Evolutionary conservation across 2,329 filamentous ascomycete genomes (phyloP).

Genomic region (Xylariomycetidae sp.): DNA sequence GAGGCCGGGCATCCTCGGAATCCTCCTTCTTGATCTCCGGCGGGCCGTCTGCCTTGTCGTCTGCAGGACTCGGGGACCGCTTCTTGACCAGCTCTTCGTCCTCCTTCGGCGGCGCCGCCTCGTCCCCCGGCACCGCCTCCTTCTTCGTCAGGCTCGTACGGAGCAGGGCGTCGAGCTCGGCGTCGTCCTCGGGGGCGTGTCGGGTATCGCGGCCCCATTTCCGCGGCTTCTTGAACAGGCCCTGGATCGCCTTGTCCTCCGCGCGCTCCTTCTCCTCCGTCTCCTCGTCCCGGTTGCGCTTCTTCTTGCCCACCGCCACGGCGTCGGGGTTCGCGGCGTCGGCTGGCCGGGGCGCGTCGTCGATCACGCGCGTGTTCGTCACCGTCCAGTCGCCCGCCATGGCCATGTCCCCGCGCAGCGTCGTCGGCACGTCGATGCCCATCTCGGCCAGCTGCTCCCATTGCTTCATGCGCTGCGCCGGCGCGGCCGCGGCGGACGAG

Average conservation of each 20-base stretch:
- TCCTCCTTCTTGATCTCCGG: constrained; percentile 37
- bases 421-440: constrained; percentile 77
- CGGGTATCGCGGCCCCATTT: constrained; percentile 49
- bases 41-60: constrained; percentile 19
- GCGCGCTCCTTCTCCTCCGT: constrained; percentile 54
- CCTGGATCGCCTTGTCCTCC: constrained; percentile 51
- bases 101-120: constrained; percentile 1
- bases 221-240: constrained; percentile 53
- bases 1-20: constrained; percentile 16
- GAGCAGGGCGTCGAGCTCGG: constrained; percentile 58
- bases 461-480: constrained; percentile 72
- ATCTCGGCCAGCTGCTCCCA: constrained; percentile 81
- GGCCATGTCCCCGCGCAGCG: constrained; percentile 73
- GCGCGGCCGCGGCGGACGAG: constrained; percentile 25
- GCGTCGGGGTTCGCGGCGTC: constrained; percentile 37
- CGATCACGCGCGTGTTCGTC: constrained; percentile 55
- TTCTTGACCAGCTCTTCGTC: neutral
- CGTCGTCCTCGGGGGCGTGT: constrained; percentile 41
- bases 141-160: constrained; percentile 28
- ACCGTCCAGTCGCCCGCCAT: constrained; percentile 85
- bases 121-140: constrained; percentile 23
- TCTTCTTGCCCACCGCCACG: constrained; percentile 52
- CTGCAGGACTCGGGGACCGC: neutral
- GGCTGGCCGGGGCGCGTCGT: constrained; percentile 33
- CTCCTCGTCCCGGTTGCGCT: constrained; percentile 37